Percentiles rank a stretch among this genome's conserved stretches.
Evolutionary conservation across 768 basidiomycete genomes (phyloP).

Genomic region (Melanogaster broomeanus): DNA sequence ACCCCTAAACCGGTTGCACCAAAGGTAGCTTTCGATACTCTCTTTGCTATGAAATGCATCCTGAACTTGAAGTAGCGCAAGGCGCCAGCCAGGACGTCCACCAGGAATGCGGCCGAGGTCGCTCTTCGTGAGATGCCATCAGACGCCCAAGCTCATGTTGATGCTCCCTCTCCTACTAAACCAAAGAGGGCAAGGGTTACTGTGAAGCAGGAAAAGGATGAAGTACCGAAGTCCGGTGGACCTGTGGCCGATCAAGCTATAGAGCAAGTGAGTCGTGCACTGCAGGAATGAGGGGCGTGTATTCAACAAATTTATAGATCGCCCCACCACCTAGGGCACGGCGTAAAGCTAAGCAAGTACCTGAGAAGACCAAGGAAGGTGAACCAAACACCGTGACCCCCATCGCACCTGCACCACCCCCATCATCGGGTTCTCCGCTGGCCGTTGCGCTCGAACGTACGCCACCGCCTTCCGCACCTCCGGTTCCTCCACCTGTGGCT

Average conservation of each 20-base stretch:
- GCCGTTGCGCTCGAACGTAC: slow-evolving; percentile 13
- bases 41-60: neutral
- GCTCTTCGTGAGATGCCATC: slow-evolving; percentile 8
- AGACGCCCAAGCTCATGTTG: slow-evolving; percentile 15
- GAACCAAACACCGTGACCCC: slow-evolving; percentile 5
- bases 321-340: slow-evolving; percentile 20
- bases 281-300: neutral
- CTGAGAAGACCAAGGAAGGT: slow-evolving; percentile 19
- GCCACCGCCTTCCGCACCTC: slow-evolving; percentile 4
- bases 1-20: slow-evolving; percentile 13
- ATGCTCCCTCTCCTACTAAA: slow-evolving; percentile 25
- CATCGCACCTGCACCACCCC: slow-evolving; percentile 15
- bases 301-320: slow-evolving; percentile 11
- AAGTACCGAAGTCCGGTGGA: slow-evolving; percentile 14
- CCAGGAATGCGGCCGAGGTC: slow-evolving; percentile 17
- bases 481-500: neutral
- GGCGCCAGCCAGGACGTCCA: slow-evolving; percentile 21
- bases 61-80: slow-evolving; percentile 29
- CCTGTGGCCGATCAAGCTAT: neutral
- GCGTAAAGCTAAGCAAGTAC: slow-evolving; percentile 21
- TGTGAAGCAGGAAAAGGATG: slow-evolving; percentile 29
- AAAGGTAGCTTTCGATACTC: slow-evolving; percentile 17
- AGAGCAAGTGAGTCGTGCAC: slow-evolving; percentile 18
- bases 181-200: slow-evolving; percentile 31
- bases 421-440: slow-evolving; percentile 12